A percentile compares a stretch with the other conserved stretches of the same genome.
Evolutionary conservation across 2,329 filamentous ascomycete species (phyloP).

Genomic region (Curvularia sp.): DNA sequence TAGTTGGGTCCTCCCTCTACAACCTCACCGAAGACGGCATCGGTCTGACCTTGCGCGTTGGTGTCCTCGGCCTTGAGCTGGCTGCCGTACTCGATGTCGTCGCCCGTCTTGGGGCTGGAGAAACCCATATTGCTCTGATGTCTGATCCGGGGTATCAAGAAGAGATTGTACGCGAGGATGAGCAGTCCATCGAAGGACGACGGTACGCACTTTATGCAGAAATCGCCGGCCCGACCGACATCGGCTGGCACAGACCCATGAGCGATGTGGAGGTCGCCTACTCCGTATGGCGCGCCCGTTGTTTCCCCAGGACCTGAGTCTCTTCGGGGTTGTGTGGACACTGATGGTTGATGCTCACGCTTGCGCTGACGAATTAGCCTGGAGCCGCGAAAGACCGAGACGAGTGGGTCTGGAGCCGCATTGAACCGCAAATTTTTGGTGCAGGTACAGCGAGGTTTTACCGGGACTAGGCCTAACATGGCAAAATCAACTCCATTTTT

Average conservation of each 20-base stretch:
- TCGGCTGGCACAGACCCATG: constrained; percentile 11
- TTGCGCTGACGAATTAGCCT: constrained; percentile 4
- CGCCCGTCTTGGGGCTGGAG: constrained; percentile 10
- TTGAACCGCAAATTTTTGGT: constrained; percentile 10
- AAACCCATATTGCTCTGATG: constrained; percentile 7
- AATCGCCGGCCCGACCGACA: constrained; percentile 16
- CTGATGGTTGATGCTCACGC: constrained; percentile 7
- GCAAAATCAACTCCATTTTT: constrained; percentile 9
- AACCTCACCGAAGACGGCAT: constrained; percentile 60
- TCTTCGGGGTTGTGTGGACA: constrained; percentile 4
- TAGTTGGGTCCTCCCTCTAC: constrained; percentile 62
- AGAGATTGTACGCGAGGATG: constrained; percentile 7
- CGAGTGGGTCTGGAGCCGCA: constrained; percentile 12
- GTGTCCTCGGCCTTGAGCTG: constrained; percentile 15
- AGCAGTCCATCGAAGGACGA: constrained; percentile 5
- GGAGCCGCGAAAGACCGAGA: constrained; percentile 14
- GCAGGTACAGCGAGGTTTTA: constrained; percentile 13
- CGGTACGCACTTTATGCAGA: constrained; percentile 15
- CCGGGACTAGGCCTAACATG: constrained; percentile 4
- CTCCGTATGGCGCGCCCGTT: constrained; percentile 6
- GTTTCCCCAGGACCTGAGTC: constrained; percentile 15
- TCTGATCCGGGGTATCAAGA: constrained; percentile 8
- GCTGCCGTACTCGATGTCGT: constrained; percentile 12
- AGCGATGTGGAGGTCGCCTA: constrained; percentile 13
- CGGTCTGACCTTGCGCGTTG: constrained; percentile 15